phyloP scores from a whole-genome alignment of 495 filamentous ascomycete genomes.

The Neurospora sp. region DNA sequence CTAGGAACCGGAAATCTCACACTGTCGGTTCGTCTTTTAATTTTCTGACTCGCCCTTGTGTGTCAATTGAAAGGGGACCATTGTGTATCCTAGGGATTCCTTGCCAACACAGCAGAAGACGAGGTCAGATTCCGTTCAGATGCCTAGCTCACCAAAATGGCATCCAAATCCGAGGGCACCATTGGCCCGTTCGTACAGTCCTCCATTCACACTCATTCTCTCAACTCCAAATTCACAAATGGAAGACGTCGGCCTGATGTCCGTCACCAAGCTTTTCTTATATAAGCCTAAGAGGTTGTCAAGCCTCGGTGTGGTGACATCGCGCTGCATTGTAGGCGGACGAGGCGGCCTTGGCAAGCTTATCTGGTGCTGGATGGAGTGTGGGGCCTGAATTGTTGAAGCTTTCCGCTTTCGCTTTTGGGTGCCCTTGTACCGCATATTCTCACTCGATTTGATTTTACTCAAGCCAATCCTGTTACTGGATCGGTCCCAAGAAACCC shows the following conservation, averaged over 20 bases:
- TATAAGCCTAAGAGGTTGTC: neutral
- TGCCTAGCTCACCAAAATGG: neutral
- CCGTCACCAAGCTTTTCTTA: neutral
- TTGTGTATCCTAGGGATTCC: neutral
- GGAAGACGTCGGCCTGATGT: neutral
- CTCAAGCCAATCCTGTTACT: too few relatives aligned
- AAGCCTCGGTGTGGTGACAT: neutral
- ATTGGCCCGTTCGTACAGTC: neutral
- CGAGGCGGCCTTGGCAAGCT: neutral
- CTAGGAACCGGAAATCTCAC: neutral
- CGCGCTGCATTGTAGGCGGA: neutral
- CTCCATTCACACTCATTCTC: neutral
- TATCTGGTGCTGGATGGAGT: neutral
- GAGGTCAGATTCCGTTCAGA: neutral
- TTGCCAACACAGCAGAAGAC: neutral
- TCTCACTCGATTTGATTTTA: too few relatives aligned
- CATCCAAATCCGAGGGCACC: neutral
- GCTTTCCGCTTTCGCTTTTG: neutral
- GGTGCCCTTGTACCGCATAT: neutral
- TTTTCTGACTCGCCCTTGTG: neutral
- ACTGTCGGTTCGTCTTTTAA: neutral
- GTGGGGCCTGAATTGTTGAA: neutral
- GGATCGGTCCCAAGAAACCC: too few relatives aligned
- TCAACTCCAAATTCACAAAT: neutral
- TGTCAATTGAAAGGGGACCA: neutral